Base-by-base conservation (phyloP, 192 early-diverging fungal genomes). In the Coemansia sp. region DNA sequence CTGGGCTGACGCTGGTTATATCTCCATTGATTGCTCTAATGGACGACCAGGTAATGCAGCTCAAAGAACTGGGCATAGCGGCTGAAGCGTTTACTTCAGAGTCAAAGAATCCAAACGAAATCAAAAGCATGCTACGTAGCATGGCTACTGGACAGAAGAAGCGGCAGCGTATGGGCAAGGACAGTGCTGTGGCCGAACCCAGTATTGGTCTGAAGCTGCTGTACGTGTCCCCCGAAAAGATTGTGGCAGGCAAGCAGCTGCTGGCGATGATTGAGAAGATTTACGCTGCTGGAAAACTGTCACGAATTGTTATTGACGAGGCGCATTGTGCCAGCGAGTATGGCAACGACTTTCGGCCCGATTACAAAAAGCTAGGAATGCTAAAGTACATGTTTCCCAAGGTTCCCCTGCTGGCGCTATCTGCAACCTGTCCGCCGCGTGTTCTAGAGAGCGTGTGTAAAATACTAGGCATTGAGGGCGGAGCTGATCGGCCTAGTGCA, bases 321-420 rank as follows among this genome's bases (percentile, higher is more conserved):
- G 83, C 78, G 58, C 84, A 86, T 58, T 85, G 84, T 51, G 73
- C 75, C 37, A 75, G 70, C 54, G 72, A 81, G 45, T 76, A 75
- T 23, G 84, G 84, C 69, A 83, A 82, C 32, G 84, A 86, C 72
- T 85, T 85, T 61, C 79, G 84, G 37, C 83, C 83, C 5, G 80
- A 83, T 63, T 85, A 85, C 63, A 69, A 67, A 32, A 76, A 73
- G 58, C 71, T 79, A 17, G 79, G 82, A 4, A 71, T 84, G 49
- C 71, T 86, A 19, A 75, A 73, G 59, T 75, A 72, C 35, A 29
- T 79, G 29, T 92, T 90, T 60, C 87, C 86, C 1, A 60, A 76
- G 1, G 73, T 87, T 1, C 89, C 86, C 1, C 71, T 95, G 49
- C 87, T 91, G 73, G 92, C 91, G 3, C 70, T 95, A 39, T 91